Evolutionary conservation across 2,329 filamentous ascomycete species (phyloP).

Genomic region (Colletotrichum higginsianum): DNA sequence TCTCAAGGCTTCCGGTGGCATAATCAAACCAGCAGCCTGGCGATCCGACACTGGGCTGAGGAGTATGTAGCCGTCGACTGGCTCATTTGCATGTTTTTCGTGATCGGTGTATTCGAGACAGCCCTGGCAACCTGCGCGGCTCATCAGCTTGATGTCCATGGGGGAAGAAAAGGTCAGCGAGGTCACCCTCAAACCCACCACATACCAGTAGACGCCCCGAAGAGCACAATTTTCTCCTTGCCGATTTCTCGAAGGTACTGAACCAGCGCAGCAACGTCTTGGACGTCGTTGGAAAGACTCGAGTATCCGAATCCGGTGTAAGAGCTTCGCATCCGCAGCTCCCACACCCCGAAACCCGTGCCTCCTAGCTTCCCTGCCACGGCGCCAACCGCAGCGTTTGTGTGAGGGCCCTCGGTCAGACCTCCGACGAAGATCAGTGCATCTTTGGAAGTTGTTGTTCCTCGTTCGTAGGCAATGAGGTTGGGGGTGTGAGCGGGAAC

Average conservation of each 20-base stretch:
- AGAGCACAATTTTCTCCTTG: constrained; percentile 65
- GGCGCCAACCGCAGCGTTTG: constrained; percentile 68
- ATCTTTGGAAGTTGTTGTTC: neutral
- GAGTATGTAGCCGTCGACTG: constrained; percentile 81
- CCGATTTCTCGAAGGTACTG: constrained; percentile 65
- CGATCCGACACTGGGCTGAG: constrained; percentile 86
- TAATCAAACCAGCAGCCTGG: constrained; percentile 69
- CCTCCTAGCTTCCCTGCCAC: constrained; percentile 61
- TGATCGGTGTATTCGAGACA: constrained; percentile 67
- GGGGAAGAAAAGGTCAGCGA: neutral
- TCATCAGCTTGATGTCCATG: neutral
- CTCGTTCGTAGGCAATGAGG: neutral
- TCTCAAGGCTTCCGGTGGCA: constrained; percentile 58
- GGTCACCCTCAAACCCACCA: neutral
- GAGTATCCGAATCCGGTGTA: constrained; percentile 67
- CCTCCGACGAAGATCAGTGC: neutral
- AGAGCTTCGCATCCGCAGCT: constrained; percentile 68
- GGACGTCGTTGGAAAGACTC: constrained; percentile 65
- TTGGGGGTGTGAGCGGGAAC: neutral
- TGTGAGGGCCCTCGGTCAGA: constrained; percentile 77
- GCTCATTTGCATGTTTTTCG: constrained; percentile 52
- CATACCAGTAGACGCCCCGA: constrained; percentile 54
- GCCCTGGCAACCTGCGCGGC: constrained; percentile 68
- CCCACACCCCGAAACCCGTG: constrained; percentile 66
- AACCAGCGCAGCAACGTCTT: constrained; percentile 67